Evolutionary conservation across 225 moss, liverwort and hornwort species (phyloP), one percentile per base, ranked within the genome.

Genomic region (Polytrichum formosum): DNA sequence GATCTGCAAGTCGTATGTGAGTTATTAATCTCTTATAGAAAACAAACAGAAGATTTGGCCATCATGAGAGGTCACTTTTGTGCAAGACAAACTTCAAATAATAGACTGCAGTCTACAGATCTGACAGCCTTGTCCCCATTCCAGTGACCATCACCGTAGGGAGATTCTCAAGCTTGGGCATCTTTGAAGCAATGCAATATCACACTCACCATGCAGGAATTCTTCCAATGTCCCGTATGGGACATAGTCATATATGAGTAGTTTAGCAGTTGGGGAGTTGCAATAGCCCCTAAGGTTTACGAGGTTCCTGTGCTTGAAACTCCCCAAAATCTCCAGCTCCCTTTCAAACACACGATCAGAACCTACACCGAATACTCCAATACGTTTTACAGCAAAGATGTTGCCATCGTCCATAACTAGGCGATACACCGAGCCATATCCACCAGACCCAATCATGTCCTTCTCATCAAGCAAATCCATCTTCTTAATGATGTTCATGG

Each of bases 301-400:
- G 54, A 95, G 89, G 68, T 95, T 95, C 76, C 91, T 79, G 74
- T 95, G 95, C 87, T 92, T 95, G 74, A 95, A 89, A 78, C 87
- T 91, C 16, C 95, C 95, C 73, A 93, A 74, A 46, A 91, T 91
- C 71, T 96, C 91, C 62, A 93, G 70, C 69, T 93, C 93, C 71
- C 90, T 76, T 67, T 91, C 95, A 66, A 93, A 90, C 37, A 91
- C 81, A 46, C 91, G 90, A 65, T 90, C 93, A 64, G 91, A 89
- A 46, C 81, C 84, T 37, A 82, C 62, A 37, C 92, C 91, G 75
- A 58, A 74, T 28, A 88, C 79, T 58, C 88, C 90, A 72, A 94
- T 78, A 29, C 87, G 87, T 69, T 96, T 96, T 21, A 96, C 93
- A 30, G 95, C 95, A 79, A 83, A 93, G 73, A 77, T 86, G 66